These are phyloP conservation scores for Geotrichum fermentans DNA, from an alignment of 1,139 yeast genomes.

Conservation along the genomic window DNA sequence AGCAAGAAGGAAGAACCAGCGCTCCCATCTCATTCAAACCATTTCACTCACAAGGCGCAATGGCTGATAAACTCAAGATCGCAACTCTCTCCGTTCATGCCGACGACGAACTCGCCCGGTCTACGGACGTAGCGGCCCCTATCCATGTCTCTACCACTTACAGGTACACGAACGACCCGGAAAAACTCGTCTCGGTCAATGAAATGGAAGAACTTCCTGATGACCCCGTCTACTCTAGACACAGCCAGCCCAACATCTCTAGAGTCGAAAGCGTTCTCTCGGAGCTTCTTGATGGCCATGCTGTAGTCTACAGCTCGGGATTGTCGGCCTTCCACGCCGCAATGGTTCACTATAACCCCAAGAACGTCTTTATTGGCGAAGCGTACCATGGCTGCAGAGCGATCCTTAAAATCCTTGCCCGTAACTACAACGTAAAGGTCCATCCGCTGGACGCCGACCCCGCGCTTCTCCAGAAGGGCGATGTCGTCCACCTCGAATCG, in stretches of 20 bases:
- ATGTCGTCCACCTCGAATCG: conserved; percentile 75
- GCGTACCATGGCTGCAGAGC: conserved; percentile 85
- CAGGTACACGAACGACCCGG: conserved; percentile 59
- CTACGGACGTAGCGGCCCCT: conserved; percentile 66
- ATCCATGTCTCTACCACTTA: conserved; percentile 78
- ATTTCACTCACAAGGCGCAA: too few relatives aligned
- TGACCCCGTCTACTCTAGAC: conserved; percentile 55
- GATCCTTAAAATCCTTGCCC: conserved; percentile 55
- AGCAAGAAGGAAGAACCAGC: too few relatives aligned
- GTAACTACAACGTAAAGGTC: conserved; percentile 56
- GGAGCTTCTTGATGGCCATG: conserved; percentile 48
- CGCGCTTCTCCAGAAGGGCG: conserved; percentile 55
- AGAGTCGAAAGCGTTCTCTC: conserved; percentile 66
- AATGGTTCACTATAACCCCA: conserved; percentile 67
- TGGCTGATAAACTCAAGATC: conserved; percentile 14
- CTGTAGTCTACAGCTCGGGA: conserved; percentile 72
- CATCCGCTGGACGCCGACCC: conserved; percentile 51
- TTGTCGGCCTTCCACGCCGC: conserved; percentile 76
- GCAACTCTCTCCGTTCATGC: conserved; percentile 32
- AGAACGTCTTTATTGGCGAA: conserved; percentile 65
- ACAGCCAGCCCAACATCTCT: conserved; percentile 64
- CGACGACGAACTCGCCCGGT: conserved; percentile 30
- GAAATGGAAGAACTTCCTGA: conserved; percentile 36
- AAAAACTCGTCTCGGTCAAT: conserved; percentile 41
- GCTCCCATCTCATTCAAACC: too few relatives aligned